Evolutionary conservation across 768 basidiomycete genomes (phyloP).

Genomic region (Clathrus columnatus): DNA sequence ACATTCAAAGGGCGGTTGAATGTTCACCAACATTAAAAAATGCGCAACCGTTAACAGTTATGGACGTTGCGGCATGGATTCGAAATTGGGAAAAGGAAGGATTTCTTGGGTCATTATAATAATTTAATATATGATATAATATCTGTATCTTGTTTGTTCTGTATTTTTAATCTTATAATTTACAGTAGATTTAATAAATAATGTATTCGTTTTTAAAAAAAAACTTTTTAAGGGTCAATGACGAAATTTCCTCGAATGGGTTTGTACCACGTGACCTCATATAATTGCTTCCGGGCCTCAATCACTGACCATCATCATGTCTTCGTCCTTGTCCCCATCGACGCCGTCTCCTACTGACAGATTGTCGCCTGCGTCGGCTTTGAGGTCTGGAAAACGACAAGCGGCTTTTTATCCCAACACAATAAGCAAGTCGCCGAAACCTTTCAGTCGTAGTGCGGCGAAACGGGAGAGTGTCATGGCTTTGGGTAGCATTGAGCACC

Average conservation of each 20-base stretch:
- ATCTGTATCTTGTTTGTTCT: background rate
- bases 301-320: background rate
- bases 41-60: background rate
- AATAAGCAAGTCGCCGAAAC: constrained; percentile 72
- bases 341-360: constrained; percentile 23
- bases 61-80: constrained; percentile 6
- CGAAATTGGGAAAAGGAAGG: background rate
- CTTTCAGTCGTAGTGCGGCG: constrained; percentile 84
- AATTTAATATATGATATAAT: background rate
- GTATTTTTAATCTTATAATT: background rate
- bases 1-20: background rate
- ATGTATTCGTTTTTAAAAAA: background rate
- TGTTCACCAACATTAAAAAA: background rate
- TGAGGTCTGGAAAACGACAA: constrained; percentile 50
- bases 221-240: no score
- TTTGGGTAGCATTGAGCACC: constrained; percentile 90
- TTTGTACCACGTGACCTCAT: no score
- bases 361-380: constrained; percentile 24
- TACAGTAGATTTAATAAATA: background rate
- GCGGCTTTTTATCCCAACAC: constrained; percentile 74
- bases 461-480: constrained; percentile 93
- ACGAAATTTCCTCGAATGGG: no score
- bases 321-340: background rate
- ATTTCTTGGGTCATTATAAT: background rate
- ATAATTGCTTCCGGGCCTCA: no score